A percentile compares a stretch with the other conserved stretches of the same genome.
These are phyloP conservation scores for Clohesyomyces aquaticus DNA, from an alignment of 495 filamentous ascomycete genomes.

Conservation along the genomic window DNA sequence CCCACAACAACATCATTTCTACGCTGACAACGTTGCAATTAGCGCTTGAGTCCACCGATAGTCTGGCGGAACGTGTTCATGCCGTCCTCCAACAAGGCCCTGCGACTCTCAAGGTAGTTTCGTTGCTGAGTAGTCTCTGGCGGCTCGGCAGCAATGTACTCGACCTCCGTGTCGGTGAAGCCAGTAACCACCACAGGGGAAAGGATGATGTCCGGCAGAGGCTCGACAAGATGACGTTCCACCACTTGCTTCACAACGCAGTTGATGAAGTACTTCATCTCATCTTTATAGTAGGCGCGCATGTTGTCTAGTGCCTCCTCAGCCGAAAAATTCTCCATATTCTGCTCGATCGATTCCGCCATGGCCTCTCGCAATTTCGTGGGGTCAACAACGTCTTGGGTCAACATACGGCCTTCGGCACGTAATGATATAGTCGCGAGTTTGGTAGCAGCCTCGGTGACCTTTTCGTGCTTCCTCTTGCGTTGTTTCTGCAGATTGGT, in stretches of 20 bases:
- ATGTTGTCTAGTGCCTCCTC: conserved; percentile 38
- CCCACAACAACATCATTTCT: not conserved
- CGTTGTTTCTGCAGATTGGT: conserved; percentile 34
- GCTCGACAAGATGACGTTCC: conserved; percentile 45
- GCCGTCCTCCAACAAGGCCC: conserved; percentile 39
- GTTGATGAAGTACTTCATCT: conserved; percentile 45
- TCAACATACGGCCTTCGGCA: not conserved
- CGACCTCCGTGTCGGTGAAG: conserved; percentile 43
- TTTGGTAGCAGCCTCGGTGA: conserved; percentile 14
- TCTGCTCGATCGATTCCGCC: conserved; percentile 13
- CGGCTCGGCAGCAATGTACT: conserved; percentile 40
- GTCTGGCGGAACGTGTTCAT: conserved; percentile 40
- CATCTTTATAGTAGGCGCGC: conserved; percentile 40
- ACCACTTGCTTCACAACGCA: conserved; percentile 44
- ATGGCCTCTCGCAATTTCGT: not conserved
- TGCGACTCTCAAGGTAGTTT: conserved; percentile 31
- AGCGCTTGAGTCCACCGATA: conserved; percentile 32
- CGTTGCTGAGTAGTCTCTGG: conserved; percentile 31
- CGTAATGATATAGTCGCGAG: not conserved
- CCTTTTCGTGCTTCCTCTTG: conserved; percentile 16
- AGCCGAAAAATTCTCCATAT: conserved; percentile 40
- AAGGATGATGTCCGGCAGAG: conserved; percentile 36
- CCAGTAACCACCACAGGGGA: conserved; percentile 38
- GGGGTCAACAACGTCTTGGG: not conserved
- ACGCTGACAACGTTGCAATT: not conserved